phyloP scores from a whole-genome alignment of 495 filamentous ascomycete genomes.

The Emericellopsis terricola region DNA sequence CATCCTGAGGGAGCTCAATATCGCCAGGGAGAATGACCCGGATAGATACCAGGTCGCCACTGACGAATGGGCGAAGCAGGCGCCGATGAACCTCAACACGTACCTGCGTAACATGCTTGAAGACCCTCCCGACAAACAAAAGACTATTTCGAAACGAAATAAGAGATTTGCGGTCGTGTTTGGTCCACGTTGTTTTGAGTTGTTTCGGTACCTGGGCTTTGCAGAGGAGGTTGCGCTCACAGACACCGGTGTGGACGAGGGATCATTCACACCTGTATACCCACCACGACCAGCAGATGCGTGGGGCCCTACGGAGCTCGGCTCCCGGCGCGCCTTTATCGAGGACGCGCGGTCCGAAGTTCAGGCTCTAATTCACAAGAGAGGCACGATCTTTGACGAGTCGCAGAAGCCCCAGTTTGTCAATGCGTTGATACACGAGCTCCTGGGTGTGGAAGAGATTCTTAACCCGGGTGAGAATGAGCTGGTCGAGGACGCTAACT shows the following conservation, averaged over 20 bases:
- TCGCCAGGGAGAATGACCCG: slow-evolving; percentile 35
- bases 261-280: slow-evolving; percentile 7
- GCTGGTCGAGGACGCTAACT: neutral
- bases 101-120: slow-evolving; percentile 45
- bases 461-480: neutral
- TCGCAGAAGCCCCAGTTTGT: neutral
- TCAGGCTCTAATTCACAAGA: slow-evolving; percentile 8
- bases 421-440: neutral
- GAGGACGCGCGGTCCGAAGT: slow-evolving; percentile 18
- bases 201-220: slow-evolving; percentile 51
- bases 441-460: neutral
- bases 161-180: slow-evolving; percentile 56
- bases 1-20: slow-evolving; percentile 32
- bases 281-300: neutral
- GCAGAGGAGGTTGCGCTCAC: slow-evolving; percentile 9
- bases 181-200: slow-evolving; percentile 40
- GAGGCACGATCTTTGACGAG: neutral
- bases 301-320: slow-evolving; percentile 8
- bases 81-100: slow-evolving; percentile 35
- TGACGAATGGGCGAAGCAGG: slow-evolving; percentile 25
- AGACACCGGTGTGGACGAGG: slow-evolving; percentile 9
- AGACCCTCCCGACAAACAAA: slow-evolving; percentile 9
- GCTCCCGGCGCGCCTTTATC: slow-evolving; percentile 11
- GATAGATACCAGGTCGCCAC: slow-evolving; percentile 36
- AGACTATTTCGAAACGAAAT: slow-evolving; percentile 45